phyloP scores from a whole-genome alignment of 768 basidiomycete species.

The Brasilioporus rufonigricans region DNA sequence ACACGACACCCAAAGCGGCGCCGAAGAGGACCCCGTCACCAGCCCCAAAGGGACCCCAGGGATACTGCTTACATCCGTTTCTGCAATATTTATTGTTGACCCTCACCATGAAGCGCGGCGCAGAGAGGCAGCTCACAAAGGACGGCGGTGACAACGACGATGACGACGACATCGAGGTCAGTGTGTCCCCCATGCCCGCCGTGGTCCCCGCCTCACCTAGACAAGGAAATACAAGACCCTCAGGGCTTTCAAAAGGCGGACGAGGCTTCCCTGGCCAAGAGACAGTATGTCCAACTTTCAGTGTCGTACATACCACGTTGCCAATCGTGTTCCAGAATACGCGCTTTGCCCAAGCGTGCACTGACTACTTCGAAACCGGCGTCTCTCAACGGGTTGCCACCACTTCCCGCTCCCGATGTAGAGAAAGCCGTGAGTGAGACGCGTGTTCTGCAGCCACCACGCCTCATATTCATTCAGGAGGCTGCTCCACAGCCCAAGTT shows the following conservation, averaged over 20 bases:
- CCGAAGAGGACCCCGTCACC: conserved; percentile 7
- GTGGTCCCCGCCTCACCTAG: conserved; percentile 4
- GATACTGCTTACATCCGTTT: conserved; percentile 16
- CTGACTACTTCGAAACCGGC: conserved; percentile 21
- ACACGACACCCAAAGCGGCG: neutral
- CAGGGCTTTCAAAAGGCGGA: conserved; percentile 59
- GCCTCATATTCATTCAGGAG: conserved; percentile 20
- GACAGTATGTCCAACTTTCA: conserved; percentile 46
- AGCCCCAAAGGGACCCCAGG: conserved; percentile 7
- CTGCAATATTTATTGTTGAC: neutral
- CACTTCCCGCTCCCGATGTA: conserved; percentile 21
- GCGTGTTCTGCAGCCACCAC: conserved; percentile 12
- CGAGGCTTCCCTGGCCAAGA: conserved; percentile 48
- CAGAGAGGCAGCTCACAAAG: conserved; percentile 68
- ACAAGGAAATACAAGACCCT: conserved; percentile 42
- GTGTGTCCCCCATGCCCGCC: neutral
- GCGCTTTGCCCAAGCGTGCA: conserved; percentile 56
- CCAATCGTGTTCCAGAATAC: conserved; percentile 48
- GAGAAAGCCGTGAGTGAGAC: conserved; percentile 27
- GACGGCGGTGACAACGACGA: conserved; percentile 39
- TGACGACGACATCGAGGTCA: conserved; percentile 38
- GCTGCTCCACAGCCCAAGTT: conserved; percentile 43
- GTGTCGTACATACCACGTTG: neutral
- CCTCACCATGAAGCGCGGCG: conserved; percentile 65
- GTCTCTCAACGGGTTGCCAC: conserved; percentile 24